These are phyloP conservation scores for Cocos nucifera DNA, from an alignment of 176 grass and related monocot species.

Conservation along the genomic window DNA sequence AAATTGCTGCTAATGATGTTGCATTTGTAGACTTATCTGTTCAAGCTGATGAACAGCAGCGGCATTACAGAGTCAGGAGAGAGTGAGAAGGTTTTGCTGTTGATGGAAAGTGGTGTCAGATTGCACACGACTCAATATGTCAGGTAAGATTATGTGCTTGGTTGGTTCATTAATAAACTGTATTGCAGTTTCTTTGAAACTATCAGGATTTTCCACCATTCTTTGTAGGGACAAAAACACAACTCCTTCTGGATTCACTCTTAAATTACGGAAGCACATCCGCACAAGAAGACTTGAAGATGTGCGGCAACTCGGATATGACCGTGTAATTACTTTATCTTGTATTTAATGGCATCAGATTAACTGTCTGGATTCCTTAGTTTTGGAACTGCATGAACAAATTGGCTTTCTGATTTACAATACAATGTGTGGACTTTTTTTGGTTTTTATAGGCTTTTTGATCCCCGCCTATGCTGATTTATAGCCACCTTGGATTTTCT, in stretches of 20 bases:
- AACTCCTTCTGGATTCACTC: constrained; percentile 93
- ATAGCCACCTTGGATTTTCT: constrained; percentile 5
- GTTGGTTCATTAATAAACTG: no score
- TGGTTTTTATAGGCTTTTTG: background rate
- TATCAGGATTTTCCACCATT: no score
- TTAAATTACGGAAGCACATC: constrained; percentile 85
- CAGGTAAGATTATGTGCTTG: constrained; percentile 33
- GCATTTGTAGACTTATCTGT: constrained; percentile 73
- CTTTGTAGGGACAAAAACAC: constrained; percentile 69
- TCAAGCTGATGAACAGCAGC: constrained; percentile 97
- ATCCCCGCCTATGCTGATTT: background rate
- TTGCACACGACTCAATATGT: constrained; percentile 93
- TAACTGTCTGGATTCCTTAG: no score
- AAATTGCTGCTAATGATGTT: constrained; percentile 3
- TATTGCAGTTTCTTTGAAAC: no score
- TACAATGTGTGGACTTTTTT: background rate
- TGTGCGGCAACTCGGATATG: constrained; percentile 92
- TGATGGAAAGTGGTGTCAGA: constrained; percentile 88
- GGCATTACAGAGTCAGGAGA: constrained; percentile 86
- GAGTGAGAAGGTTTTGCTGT: constrained; percentile 86
- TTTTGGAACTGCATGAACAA: no score
- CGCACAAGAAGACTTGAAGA: constrained; percentile 90
- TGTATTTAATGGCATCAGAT: no score
- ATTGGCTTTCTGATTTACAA: no score
- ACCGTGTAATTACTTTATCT: constrained; percentile 50